Conservation (phyloP, 1,284 basidiomycete species). For the Naganishia albida region DNA sequence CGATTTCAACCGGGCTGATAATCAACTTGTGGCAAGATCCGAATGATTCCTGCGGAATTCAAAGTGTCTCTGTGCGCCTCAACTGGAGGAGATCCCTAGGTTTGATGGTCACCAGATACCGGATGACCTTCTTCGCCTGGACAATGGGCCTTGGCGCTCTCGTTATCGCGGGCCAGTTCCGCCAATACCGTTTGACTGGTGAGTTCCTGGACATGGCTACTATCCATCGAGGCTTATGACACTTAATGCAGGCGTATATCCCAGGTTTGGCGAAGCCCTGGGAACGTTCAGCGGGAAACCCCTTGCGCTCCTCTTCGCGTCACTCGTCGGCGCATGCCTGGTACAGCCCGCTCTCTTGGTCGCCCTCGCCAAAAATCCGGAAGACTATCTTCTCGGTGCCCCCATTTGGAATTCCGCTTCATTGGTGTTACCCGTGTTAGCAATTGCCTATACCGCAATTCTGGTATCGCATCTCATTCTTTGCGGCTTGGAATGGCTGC, state of each 20-base stretch:
- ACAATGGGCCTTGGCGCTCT: constrained; percentile 65
- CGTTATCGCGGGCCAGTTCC: constrained; percentile 57
- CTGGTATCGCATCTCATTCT: constrained; percentile 13
- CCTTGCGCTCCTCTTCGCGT: constrained; percentile 8
- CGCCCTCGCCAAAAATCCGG: constrained; percentile 1
- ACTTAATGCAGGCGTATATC: constrained; percentile 30
- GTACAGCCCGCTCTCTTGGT: not conserved
- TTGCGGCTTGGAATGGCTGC: not conserved
- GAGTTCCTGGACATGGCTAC: not conserved
- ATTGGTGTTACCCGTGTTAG: constrained; percentile 30
- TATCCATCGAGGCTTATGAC: not conserved
- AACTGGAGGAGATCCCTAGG: constrained; percentile 71
- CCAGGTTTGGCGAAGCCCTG: constrained; percentile 17
- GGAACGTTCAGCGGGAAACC: constrained; percentile 6
- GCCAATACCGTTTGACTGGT: constrained; percentile 30
- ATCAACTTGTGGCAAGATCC: constrained; percentile 51
- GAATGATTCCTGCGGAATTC: constrained; percentile 55
- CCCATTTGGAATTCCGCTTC: constrained; percentile 23
- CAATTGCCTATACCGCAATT: constrained; percentile 33
- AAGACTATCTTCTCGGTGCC: constrained; percentile 31
- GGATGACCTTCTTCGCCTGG: constrained; percentile 69
- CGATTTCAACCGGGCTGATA: constrained; percentile 34
- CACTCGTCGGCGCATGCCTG: constrained; percentile 9
- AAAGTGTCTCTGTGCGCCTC: constrained; percentile 59
- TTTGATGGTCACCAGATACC: constrained; percentile 69